A percentile compares a stretch with the other conserved stretches of the same genome.
These are phyloP conservation scores for Cynanchum wilfordii DNA, from an alignment of 257 asterid species.

Conservation along the genomic window DNA sequence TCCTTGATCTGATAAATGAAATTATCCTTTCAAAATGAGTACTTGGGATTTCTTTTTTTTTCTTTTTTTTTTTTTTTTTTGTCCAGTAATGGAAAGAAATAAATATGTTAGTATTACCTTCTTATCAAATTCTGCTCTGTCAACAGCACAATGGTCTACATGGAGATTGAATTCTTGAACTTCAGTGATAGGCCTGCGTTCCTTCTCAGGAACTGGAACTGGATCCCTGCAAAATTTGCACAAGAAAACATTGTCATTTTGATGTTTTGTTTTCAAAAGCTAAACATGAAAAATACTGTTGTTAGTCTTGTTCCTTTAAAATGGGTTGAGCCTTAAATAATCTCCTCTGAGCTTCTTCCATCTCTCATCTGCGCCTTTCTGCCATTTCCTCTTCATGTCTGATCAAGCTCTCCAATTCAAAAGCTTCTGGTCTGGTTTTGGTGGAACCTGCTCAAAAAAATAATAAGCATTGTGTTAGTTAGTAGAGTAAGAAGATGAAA, in stretches of 20 bases:
- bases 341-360: conserved; percentile 82
- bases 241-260: not conserved
- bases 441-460: conserved; percentile 58
- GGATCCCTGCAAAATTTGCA: conserved; percentile 59
- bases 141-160: conserved; percentile 63
- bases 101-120: conserved; percentile 38
- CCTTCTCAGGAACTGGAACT: conserved; percentile 73
- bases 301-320: conserved; percentile 61
- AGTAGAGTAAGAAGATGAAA: not conserved
- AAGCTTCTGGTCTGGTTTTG: conserved; percentile 92
- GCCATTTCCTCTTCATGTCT: conserved; percentile 96
- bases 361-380: conserved; percentile 63
- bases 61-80: not conserved
- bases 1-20: conserved; percentile 57
- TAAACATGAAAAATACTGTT: not conserved
- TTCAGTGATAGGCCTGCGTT: conserved; percentile 72
- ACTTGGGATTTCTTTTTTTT: no score
- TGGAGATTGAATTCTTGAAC: conserved; percentile 79
- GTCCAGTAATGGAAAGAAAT: not conserved
- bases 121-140: conserved; percentile 81
- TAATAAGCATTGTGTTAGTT: no score
- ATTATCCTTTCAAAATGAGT: conserved; percentile 14
- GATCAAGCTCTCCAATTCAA: conserved; percentile 68
- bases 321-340: conserved; percentile 80
- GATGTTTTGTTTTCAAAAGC: not conserved